These are phyloP conservation scores for Corniculantispora saksenae DNA, from an alignment of 2,329 filamentous ascomycete species.

Conservation along the genomic window DNA sequence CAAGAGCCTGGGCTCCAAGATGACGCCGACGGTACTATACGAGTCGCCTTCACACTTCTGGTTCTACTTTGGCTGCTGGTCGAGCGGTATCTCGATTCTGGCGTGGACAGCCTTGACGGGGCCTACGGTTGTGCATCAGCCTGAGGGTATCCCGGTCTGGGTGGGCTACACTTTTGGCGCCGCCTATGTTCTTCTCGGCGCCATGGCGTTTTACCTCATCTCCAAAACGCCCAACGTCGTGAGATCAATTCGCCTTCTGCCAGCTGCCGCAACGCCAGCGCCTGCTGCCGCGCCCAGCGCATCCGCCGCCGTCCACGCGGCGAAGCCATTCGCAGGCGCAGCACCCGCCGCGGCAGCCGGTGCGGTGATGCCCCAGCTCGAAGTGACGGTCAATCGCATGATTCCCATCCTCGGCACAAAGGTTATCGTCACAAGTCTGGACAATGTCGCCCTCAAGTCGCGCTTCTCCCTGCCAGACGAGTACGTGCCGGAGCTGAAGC, in stretches of 20 bases:
- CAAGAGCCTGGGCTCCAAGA: conserved; percentile 56
- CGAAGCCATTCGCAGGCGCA: conserved; percentile 18
- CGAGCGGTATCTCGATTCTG: conserved; percentile 47
- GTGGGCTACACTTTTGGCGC: conserved; percentile 58
- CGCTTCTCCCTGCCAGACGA: conserved; percentile 41
- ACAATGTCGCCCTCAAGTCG: conserved; percentile 37
- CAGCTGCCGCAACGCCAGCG: conserved; percentile 28
- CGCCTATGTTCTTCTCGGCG: conserved; percentile 60
- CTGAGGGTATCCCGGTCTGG: conserved; percentile 55
- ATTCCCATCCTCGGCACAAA: conserved; percentile 50
- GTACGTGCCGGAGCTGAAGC: conserved; percentile 38
- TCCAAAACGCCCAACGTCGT: conserved; percentile 60
- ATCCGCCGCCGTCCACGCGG: conserved; percentile 21
- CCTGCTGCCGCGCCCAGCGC: conserved; percentile 3
- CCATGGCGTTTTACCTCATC: conserved; percentile 61
- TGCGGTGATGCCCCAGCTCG: conserved; percentile 45
- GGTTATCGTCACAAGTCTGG: conserved; percentile 39
- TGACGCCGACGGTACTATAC: conserved; percentile 62
- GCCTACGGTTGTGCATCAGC: conserved; percentile 35
- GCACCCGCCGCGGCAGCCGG: conserved; percentile 21
- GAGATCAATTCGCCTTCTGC: conserved; percentile 57
- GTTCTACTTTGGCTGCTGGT: conserved; percentile 62
- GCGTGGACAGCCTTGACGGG: conserved; percentile 39
- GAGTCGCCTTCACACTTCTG: conserved; percentile 63
- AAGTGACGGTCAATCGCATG: conserved; percentile 53